Conservation (phyloP, 331 rosid genomes). For the Phaseolus coccineus region DNA sequence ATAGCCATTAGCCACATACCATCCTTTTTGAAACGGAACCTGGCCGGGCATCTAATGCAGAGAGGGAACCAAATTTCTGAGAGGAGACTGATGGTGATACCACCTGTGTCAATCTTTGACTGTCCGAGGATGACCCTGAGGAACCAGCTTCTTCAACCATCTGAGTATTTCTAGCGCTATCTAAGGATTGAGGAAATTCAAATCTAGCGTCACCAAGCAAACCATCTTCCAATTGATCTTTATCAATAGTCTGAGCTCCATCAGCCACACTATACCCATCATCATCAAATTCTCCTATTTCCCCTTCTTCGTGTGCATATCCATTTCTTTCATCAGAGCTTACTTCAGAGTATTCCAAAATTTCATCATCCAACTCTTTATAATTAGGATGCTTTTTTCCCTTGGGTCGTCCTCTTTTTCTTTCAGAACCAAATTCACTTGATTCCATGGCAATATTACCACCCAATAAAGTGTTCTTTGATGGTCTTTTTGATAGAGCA, state of each 20-base stretch:
- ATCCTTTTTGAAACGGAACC: conserved; percentile 78
- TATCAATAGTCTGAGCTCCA: conserved; percentile 65
- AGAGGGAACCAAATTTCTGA: conserved; percentile 96
- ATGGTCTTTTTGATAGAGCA: conserved; percentile 78
- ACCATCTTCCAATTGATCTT: conserved; percentile 74
- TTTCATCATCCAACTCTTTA: conserved; percentile 92
- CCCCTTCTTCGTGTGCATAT: conserved; percentile 85
- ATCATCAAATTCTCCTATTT: conserved; percentile 87
- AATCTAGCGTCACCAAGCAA: conserved; percentile 65
- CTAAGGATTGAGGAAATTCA: conserved; percentile 74
- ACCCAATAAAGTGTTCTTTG: conserved; percentile 69
- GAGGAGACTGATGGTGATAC: conserved; percentile 80
- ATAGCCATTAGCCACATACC: conserved; percentile 60
- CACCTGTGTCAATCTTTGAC: conserved; percentile 67
- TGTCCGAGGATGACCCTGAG: conserved; percentile 89
- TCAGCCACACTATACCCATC: conserved; percentile 86
- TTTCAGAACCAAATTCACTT: conserved; percentile 86
- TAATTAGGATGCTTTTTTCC: conserved; percentile 79
- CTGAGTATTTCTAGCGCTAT: conserved; percentile 64
- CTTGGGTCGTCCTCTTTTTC: conserved; percentile 93
- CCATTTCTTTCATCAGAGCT: conserved; percentile 94
- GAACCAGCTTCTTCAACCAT: conserved; percentile 80
- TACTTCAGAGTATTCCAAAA: conserved; percentile 85
- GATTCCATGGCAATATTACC: conserved; percentile 61
- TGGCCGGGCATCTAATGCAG: conserved; percentile 91